Base-by-base conservation (phyloP, 768 basidiomycete species). In the Cystobasidium tubakii region DNA sequence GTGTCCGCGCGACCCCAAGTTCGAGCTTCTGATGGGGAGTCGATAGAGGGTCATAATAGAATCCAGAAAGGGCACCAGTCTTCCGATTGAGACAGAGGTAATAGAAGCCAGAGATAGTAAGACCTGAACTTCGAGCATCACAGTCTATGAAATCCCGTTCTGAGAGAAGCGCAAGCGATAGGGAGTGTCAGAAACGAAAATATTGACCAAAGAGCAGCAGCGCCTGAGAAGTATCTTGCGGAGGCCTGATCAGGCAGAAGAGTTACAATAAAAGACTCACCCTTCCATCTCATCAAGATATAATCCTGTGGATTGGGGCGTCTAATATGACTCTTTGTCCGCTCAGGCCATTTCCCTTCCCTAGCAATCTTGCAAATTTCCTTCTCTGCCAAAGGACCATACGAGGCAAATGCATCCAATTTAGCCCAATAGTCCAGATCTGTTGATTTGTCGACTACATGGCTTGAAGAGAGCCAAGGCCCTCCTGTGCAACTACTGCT, bases 201-300 rank as follows among this genome's bases (percentile, higher is more conserved):
- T 42, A 39, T 65, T 65, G 7, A 6, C 25, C 21, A n/a, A 21
- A 4, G 31, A 25, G 33, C 33, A 2, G 39, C 4, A 34, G 15
- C 9, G 63, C 36, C 10, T 6, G 43, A 23, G 63, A 27, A 44
- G 15, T 39, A 6, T 39, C 39, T 39, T 6, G 6, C 7, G 63
- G 63, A 19, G 15, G n/a, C n/a, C n/a, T n/a, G n/a, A n/a, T 19
- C 6, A 39, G 21, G 21, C 10, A 65, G 23, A 21, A 36, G 36
- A 65, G 70, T 62, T 9, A 78, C 70, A 42, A 73, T 78, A 44
- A 75, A 36, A 34, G 76, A 77, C 23, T 73, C 78, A n/a, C 34
- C 78, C 72, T 79, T 77, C 77, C 76, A 77, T 43, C 77, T 34
- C 73, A 73, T 77, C 13, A 79, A 31, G 4, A 79, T 62, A 75